These are phyloP conservation scores for Canavalia ensiformis DNA, from an alignment of 306 rosid species.

Conservation along the genomic window DNA sequence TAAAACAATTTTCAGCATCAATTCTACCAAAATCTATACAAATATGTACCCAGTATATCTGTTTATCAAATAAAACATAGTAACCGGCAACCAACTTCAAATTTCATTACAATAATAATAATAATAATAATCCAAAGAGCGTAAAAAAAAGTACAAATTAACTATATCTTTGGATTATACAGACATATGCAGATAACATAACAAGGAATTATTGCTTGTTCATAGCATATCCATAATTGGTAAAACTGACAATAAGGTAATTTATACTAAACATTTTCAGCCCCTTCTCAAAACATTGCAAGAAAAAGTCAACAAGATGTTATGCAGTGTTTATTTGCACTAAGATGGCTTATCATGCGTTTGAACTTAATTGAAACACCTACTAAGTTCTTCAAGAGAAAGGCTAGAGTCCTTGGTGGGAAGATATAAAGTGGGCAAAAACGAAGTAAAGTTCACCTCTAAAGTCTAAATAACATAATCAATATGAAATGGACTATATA, in stretches of 20 bases:
- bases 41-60: background rate
- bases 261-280: background rate
- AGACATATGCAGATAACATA: background rate
- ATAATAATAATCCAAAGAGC: too few relatives aligned
- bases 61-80: conserved; percentile 5
- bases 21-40: background rate
- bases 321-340: background rate
- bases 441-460: conserved; percentile 5
- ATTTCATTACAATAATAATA: background rate
- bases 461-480: conserved; percentile 25
- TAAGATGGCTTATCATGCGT: background rate
- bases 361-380: conserved; percentile 1
- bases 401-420: background rate
- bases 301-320: background rate
- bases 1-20: background rate
- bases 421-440: background rate
- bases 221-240: background rate
- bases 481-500: background rate
- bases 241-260: conserved; percentile 8
- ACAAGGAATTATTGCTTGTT: background rate
- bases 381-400: background rate
- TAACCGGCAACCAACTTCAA: background rate
- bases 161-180: background rate
- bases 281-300: conserved; percentile 13
- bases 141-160: background rate